A percentile compares a stretch with the other conserved stretches of the same genome.
phyloP scores from a whole-genome alignment of 2,329 filamentous ascomycete genomes.

The Cercospora sesami region DNA sequence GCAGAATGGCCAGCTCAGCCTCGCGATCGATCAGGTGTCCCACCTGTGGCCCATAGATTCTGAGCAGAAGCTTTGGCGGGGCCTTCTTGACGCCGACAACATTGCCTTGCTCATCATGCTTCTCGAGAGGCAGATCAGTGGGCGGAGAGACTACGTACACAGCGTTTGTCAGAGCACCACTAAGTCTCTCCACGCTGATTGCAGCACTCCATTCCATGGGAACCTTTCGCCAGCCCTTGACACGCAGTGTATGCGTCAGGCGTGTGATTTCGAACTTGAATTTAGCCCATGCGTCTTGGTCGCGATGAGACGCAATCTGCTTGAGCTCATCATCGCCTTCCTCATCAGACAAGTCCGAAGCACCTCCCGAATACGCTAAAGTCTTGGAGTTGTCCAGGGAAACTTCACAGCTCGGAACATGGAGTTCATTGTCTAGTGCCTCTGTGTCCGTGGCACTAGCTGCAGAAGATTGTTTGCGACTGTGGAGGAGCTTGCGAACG shows the following conservation, averaged over 20 bases:
- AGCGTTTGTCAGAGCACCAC: conserved; percentile 91
- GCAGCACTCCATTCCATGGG: conserved; percentile 67
- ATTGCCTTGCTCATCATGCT: conserved; percentile 42
- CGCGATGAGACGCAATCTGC: conserved; percentile 32
- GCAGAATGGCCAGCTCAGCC: conserved; percentile 81
- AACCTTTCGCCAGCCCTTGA: conserved; percentile 90
- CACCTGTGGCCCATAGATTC: conserved; percentile 92
- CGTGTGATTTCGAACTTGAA: conserved; percentile 94
- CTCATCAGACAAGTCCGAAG: conserved; percentile 53
- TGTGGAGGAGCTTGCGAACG: conserved; percentile 34
- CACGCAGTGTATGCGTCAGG: conserved; percentile 78
- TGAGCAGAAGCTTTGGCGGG: conserved; percentile 75
- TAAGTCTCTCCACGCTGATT: conserved; percentile 73
- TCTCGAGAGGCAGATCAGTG: conserved; percentile 53
- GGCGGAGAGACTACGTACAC: conserved; percentile 93
- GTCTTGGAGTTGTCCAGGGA: conserved; percentile 88
- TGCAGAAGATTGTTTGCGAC: conserved; percentile 44
- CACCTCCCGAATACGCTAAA: conserved; percentile 68
- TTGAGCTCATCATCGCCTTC: conserved; percentile 31
- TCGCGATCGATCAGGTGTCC: conserved; percentile 95
- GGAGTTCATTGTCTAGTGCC: conserved; percentile 72
- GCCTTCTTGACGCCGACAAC: conserved; percentile 41
- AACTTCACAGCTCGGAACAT: conserved; percentile 84
- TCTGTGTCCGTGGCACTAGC: conserved; percentile 75
- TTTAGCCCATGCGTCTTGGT: conserved; percentile 67